Percentiles rank a stretch among this genome's conserved stretches.
Evolutionary conservation across 2,329 filamentous ascomycete species (phyloP).

Genomic region (Metarhizium guizhouense): DNA sequence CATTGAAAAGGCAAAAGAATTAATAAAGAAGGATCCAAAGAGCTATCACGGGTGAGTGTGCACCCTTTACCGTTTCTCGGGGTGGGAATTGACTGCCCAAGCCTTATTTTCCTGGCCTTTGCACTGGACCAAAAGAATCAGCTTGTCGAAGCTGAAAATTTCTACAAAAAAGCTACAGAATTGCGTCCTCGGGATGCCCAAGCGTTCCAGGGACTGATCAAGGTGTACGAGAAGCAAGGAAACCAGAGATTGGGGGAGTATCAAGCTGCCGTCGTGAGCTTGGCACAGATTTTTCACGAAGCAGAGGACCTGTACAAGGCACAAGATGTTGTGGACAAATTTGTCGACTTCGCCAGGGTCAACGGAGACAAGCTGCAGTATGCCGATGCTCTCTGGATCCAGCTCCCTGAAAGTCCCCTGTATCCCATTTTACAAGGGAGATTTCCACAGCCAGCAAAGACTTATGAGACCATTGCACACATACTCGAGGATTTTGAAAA

Average conservation of each 20-base stretch:
- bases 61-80: not conserved
- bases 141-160: constrained; percentile 62
- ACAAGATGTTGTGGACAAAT: constrained; percentile 68
- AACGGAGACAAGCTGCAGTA: constrained; percentile 67
- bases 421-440: constrained; percentile 79
- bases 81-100: constrained; percentile 21
- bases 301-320: constrained; percentile 55
- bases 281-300: constrained; percentile 67
- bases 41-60: constrained; percentile 69
- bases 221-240: constrained; percentile 73
- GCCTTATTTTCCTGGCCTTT: constrained; percentile 80
- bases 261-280: constrained; percentile 58
- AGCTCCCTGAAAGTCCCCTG: constrained; percentile 71
- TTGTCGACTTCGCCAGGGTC: constrained; percentile 62
- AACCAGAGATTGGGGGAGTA: constrained; percentile 63
- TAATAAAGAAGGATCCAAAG: constrained; percentile 63
- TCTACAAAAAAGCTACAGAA: constrained; percentile 63
- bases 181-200: constrained; percentile 70
- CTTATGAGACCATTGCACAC: constrained; percentile 74
- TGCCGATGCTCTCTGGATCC: constrained; percentile 64
- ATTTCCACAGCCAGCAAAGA: constrained; percentile 68
- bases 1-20: constrained; percentile 55
- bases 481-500: constrained; percentile 81
- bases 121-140: constrained; percentile 69
- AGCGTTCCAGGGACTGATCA: constrained; percentile 84